Evolutionary conservation across 305 asterid species (phyloP).

Genomic region (Solanum hybrid): DNA sequence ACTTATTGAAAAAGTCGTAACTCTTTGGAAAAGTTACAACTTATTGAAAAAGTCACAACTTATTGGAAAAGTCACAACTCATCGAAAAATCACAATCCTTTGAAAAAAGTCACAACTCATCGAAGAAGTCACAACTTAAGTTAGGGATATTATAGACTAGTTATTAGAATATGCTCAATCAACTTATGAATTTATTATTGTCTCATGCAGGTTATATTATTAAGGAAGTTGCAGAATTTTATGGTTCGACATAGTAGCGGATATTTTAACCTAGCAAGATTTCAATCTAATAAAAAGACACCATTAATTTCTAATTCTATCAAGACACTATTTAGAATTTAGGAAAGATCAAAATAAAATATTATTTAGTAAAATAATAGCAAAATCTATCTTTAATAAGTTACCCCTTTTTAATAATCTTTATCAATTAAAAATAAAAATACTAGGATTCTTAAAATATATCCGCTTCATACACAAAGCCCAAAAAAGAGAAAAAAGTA

Average conservation of each 20-base stretch:
- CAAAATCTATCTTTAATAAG: not conserved
- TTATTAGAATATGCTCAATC: not conserved
- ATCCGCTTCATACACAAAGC: not conserved
- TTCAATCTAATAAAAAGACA: not conserved
- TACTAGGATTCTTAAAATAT: too few relatives aligned
- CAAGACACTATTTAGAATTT: not conserved
- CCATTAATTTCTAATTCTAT: not conserved
- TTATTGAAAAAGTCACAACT: too few relatives aligned
- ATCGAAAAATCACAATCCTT: too few relatives aligned
- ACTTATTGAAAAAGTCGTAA: too few relatives aligned
- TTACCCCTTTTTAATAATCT: not conserved
- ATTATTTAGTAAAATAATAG: not conserved
- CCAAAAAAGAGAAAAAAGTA: not conserved
- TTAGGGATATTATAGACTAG: not conserved
- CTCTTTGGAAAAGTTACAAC: too few relatives aligned
- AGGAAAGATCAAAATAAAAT: not conserved
- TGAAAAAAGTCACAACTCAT: too few relatives aligned
- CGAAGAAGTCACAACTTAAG: too few relatives aligned
- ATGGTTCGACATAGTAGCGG: not conserved
- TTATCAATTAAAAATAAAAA: too few relatives aligned
- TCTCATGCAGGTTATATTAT: not conserved
- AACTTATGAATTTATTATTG: not conserved
- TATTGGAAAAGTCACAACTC: too few relatives aligned
- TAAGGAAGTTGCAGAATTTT: not conserved
- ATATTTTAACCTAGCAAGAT: not conserved